phyloP scores from a whole-genome alignment of 2,329 filamentous ascomycete genomes.

The Colletotrichum chlorophyti region DNA sequence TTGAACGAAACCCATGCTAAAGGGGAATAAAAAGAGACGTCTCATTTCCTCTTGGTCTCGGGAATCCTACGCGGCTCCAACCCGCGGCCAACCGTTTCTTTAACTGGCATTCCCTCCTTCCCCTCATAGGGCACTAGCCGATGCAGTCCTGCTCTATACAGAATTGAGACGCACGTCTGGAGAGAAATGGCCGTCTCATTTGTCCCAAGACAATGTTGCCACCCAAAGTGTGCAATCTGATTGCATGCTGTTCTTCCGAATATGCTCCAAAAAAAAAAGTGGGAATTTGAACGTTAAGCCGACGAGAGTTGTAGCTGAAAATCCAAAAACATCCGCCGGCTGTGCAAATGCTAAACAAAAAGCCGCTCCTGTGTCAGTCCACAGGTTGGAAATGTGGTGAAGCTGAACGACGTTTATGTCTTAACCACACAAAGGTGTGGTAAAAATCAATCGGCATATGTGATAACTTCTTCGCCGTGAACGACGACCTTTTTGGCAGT shows the following conservation, averaged over 20 bases:
- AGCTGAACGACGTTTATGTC: no score
- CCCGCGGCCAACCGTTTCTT: no score
- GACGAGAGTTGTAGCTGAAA: not conserved
- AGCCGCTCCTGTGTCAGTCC: not conserved
- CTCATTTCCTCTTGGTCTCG: no score
- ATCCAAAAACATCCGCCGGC: not conserved
- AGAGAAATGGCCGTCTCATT: not conserved
- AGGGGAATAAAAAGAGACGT: no score
- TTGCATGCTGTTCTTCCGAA: slow-evolving; percentile 26
- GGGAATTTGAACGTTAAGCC: not conserved
- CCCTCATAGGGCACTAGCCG: no score
- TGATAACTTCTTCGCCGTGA: slow-evolving; percentile 18
- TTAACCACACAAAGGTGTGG: no score
- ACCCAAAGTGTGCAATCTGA: slow-evolving; percentile 20
- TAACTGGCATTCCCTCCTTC: no score
- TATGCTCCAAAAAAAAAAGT: slow-evolving; percentile 6
- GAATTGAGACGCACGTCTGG: slow-evolving; percentile 1
- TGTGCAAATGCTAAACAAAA: not conserved
- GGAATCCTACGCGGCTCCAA: no score
- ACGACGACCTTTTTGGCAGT: slow-evolving; percentile 61
- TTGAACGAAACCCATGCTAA: no score
- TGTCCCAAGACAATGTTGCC: not conserved
- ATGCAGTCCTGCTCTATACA: slow-evolving; percentile 8
- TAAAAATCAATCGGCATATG: slow-evolving; percentile 1
- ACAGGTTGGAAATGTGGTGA: slow-evolving; percentile 10